Evolutionary conservation across 495 filamentous ascomycete species (phyloP).

Genomic region (Trichocladium uniseriatum): DNA sequence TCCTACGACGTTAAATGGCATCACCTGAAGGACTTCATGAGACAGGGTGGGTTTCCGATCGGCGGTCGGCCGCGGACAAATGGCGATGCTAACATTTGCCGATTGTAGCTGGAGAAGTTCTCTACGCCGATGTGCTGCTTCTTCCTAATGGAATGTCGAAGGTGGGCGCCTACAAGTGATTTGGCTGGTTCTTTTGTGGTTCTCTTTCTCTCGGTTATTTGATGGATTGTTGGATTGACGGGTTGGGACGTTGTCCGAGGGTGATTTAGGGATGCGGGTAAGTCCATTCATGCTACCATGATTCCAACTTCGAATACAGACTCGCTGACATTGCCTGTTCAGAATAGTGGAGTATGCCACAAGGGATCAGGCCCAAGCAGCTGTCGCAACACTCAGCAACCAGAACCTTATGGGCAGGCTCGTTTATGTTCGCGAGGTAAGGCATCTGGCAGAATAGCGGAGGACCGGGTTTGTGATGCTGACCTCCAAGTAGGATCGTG

Average conservation of each 20-base stretch:
- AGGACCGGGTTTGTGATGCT: background rate
- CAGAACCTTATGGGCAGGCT: slow-evolving; percentile 96
- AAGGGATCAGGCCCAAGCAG: slow-evolving; percentile 96
- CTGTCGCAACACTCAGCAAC: slow-evolving; percentile 96
- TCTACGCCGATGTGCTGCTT: slow-evolving; percentile 98
- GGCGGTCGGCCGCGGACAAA: background rate
- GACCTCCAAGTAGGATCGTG: slow-evolving; percentile 61
- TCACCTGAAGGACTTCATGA: slow-evolving; percentile 99
- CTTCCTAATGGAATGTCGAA: slow-evolving; percentile 99
- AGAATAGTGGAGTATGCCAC: slow-evolving; percentile 99
- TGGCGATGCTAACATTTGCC: background rate
- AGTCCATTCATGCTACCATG: slow-evolving; percentile 31
- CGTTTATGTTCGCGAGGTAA: slow-evolving; percentile 95
- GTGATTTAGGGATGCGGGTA: slow-evolving; percentile 99
- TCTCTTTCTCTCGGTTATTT: slow-evolving; percentile 60
- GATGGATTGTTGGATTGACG: slow-evolving; percentile 99
- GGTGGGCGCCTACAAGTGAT: slow-evolving; percentile 92
- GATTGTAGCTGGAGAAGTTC: slow-evolving; percentile 83
- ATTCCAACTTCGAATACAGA: background rate
- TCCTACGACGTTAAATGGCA: slow-evolving; percentile 99
- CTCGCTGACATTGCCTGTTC: slow-evolving; percentile 11
- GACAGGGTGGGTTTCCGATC: slow-evolving; percentile 69
- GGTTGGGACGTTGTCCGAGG: slow-evolving; percentile 87
- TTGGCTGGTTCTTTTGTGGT: slow-evolving; percentile 70
- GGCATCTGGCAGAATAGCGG: slow-evolving; percentile 4